These are phyloP conservation scores for Leucoagaricus sp. DNA, from an alignment of 1,284 basidiomycete species.

Conservation along the genomic window DNA sequence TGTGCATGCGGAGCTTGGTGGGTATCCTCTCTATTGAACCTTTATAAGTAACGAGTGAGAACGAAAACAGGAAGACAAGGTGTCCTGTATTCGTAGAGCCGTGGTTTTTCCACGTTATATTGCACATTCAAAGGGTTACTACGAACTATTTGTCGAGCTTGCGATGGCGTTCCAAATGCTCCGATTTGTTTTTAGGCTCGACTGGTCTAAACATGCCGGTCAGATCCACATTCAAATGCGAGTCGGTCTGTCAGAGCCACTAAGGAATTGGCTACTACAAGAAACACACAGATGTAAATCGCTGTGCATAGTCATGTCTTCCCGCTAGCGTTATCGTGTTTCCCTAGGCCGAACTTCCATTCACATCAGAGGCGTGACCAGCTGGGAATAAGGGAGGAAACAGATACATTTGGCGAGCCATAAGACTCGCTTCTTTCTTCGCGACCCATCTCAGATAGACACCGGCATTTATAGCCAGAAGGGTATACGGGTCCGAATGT, in stretches of 20 bases:
- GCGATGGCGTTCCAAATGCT: background rate
- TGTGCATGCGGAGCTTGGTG: slow-evolving; percentile 2
- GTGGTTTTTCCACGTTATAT: slow-evolving; percentile 13
- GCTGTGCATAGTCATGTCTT: too few relatives aligned
- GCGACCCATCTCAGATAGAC: slow-evolving; percentile 3
- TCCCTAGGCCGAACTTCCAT: slow-evolving; percentile 9
- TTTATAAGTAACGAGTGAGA: background rate
- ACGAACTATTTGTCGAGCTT: background rate
- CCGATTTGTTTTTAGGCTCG: background rate
- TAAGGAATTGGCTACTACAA: too few relatives aligned
- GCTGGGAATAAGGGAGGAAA: slow-evolving; percentile 5
- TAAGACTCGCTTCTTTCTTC: background rate
- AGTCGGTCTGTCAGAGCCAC: too few relatives aligned
- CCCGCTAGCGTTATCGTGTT: background rate
- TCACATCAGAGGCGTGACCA: slow-evolving; percentile 9
- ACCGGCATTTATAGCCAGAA: background rate
- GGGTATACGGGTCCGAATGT: background rate
- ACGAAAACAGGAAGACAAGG: background rate
- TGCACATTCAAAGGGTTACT: background rate
- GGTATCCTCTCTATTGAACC: background rate
- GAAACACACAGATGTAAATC: too few relatives aligned
- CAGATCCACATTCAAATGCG: too few relatives aligned
- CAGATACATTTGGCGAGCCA: background rate
- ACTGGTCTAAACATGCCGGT: too few relatives aligned
- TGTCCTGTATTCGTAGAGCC: background rate